These are phyloP conservation scores for Cercospora sojina DNA, from an alignment of 2,329 filamentous ascomycete species.

Conservation along the genomic window DNA sequence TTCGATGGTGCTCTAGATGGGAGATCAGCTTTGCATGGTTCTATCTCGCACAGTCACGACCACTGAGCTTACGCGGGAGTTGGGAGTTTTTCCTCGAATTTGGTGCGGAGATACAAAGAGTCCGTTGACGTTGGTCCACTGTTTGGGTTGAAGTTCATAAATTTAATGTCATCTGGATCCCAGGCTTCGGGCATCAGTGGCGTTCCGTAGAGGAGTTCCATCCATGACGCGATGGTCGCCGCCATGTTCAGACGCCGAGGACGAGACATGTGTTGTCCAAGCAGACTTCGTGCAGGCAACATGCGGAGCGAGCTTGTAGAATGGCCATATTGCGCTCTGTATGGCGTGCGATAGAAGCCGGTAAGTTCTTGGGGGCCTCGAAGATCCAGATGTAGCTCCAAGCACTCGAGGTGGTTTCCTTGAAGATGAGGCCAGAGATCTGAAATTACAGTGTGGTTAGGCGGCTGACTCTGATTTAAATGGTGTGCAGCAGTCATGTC, in stretches of 20 bases:
- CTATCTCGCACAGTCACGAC: neutral
- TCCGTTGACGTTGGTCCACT: neutral
- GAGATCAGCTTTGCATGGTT: neutral
- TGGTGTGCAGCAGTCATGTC: too few species aligned
- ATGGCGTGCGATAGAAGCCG: neutral
- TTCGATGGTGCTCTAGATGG: neutral
- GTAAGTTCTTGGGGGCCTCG: neutral
- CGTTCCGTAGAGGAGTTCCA: neutral
- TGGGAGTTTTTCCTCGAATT: neutral
- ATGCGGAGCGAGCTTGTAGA: neutral
- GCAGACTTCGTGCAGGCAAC: neutral
- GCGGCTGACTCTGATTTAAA: too few species aligned
- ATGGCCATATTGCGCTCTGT: neutral
- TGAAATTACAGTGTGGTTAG: too few species aligned
- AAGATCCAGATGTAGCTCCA: neutral
- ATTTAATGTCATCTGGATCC: neutral
- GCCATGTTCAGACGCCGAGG: neutral
- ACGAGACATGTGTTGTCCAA: neutral
- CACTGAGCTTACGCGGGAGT: neutral
- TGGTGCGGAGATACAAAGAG: neutral
- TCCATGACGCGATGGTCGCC: neutral
- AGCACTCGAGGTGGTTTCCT: too few species aligned
- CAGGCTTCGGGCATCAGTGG: neutral
- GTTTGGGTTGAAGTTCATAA: too few species aligned
- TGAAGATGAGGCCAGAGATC: too few species aligned